These are phyloP conservation scores for Trametes cingulata DNA, from an alignment of 768 basidiomycete species.

Conservation along the genomic window DNA sequence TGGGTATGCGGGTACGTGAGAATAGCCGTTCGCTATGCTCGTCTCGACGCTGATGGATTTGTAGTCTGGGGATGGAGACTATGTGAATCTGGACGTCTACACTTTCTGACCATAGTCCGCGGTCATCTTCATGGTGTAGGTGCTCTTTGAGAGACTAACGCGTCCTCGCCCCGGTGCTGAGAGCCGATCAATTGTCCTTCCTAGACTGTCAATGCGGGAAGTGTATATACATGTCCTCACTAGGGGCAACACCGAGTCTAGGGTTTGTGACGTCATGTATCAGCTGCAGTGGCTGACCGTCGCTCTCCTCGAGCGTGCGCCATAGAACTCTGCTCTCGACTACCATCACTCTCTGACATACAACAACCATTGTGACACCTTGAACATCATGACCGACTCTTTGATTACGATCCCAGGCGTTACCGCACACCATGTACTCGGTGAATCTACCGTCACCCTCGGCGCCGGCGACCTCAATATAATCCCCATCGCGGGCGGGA, in stretches of 20 bases:
- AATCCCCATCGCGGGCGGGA: neutral
- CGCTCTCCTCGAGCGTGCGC: neutral
- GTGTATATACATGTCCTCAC: neutral
- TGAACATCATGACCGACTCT: neutral
- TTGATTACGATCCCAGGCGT: conserved; percentile 22
- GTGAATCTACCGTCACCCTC: conserved; percentile 20
- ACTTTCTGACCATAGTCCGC: too few species aligned
- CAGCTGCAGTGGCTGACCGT: neutral
- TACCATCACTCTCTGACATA: neutral
- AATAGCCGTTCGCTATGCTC: neutral
- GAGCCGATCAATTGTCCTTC: too few species aligned
- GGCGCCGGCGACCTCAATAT: conserved; percentile 28
- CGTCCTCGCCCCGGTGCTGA: too few species aligned
- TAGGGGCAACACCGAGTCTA: neutral
- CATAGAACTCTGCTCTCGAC: neutral
- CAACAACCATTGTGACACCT: neutral
- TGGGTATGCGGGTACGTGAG: conserved; percentile 42
- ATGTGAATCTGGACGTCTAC: conserved; percentile 39
- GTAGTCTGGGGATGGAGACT: conserved; percentile 30
- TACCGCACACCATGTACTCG: conserved; percentile 27
- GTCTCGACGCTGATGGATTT: neutral
- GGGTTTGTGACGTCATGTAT: neutral
- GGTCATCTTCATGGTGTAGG: too few species aligned
- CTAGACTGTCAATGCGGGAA: too few species aligned
- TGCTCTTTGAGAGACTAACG: too few species aligned